phyloP scores from a whole-genome alignment of 2,329 filamentous ascomycete species.

The Aspergillus japonicus region DNA sequence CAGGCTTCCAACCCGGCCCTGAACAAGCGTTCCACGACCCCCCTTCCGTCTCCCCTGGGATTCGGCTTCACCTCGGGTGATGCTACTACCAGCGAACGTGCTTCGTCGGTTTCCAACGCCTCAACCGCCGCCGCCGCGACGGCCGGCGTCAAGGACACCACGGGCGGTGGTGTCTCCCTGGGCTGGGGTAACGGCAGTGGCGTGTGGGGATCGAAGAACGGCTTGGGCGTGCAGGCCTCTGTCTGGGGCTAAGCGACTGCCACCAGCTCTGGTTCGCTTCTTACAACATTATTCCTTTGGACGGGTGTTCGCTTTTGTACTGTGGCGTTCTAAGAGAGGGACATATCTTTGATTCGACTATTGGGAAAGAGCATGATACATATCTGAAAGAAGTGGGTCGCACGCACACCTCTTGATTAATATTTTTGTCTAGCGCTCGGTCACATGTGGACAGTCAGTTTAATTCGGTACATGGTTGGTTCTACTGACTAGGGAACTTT shows the following conservation, averaged over 20 bases:
- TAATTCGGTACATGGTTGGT: slow-evolving; percentile 30
- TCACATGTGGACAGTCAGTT: slow-evolving; percentile 29
- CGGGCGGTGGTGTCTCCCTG: slow-evolving; percentile 45
- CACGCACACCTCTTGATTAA: slow-evolving; percentile 17
- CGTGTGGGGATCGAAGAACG: slow-evolving; percentile 81
- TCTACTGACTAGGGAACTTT: slow-evolving; percentile 29
- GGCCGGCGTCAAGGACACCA: slow-evolving; percentile 41
- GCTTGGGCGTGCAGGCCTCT: slow-evolving; percentile 82
- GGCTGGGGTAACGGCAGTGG: slow-evolving; percentile 78
- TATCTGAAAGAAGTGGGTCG: slow-evolving; percentile 27
- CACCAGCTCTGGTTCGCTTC: background rate
- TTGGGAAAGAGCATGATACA: slow-evolving; percentile 34
- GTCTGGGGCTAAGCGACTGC: slow-evolving; percentile 75
- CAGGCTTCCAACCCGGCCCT: slow-evolving; percentile 57
- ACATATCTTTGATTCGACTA: slow-evolving; percentile 21
- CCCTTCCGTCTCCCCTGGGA: slow-evolving; percentile 83
- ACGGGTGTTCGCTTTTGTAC: slow-evolving; percentile 21
- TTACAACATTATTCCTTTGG: slow-evolving; percentile 14
- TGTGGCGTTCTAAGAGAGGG: slow-evolving; percentile 30
- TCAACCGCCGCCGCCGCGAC: slow-evolving; percentile 42
- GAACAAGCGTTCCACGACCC: slow-evolving; percentile 83
- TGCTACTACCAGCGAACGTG: slow-evolving; percentile 49
- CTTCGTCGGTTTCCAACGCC: slow-evolving; percentile 59
- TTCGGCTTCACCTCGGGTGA: slow-evolving; percentile 65
- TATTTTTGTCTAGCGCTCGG: slow-evolving; percentile 20